Evolutionary conservation across 2,329 filamentous ascomycete species (phyloP), one percentile per base, ranked within the genome.

Genomic region (Phoma herbarum): DNA sequence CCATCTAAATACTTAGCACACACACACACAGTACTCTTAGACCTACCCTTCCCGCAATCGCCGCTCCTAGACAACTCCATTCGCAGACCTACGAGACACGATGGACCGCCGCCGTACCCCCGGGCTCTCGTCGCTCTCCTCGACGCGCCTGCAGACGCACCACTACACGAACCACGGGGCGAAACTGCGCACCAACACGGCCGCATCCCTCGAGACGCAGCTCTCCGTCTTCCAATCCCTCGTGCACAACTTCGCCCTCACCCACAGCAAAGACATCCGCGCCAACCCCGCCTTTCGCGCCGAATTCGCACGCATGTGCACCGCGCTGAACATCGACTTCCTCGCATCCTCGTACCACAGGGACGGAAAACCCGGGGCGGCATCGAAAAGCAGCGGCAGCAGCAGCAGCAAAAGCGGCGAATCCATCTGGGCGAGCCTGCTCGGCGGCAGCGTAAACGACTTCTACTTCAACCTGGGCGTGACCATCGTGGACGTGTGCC

Each of bases 381-480:
- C n/a, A n/a, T n/a, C n/a, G n/a, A n/a, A n/a, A n/a, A n/a, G n/a
- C n/a, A n/a, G 6, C 1, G 5, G 8, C 37, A 25, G 9, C 20
- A 26, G 28, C 22, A 41, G 18, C 18, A 22, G 16, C 26, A 41
- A 10, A n/a, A 14, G 10, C 18, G 79, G 75, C 14, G 82, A 80
- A 1, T 95, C 90, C 58, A 88, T 97, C 59, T 98, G 95, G 94
- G 90, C 92, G 9, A 93, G 97, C 81, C 86, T 98, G 62, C 84
- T 98, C 20, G 95, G 95, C 28, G 87, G 90, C 59, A 93, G 89
- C 69, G 93, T 99, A 67, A 96, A 97, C 75, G 95, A 99, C 77
- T 99, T 99, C 75, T 99, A 98, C 80, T 98, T 98, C 77, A 94
- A 96, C 81, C 87, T 99, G 44, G 95, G 93, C 1, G 94, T 98